Evolutionary conservation across 805 yeast genomes (phyloP).

Genomic region (Wickerhamomyces tratensis): DNA sequence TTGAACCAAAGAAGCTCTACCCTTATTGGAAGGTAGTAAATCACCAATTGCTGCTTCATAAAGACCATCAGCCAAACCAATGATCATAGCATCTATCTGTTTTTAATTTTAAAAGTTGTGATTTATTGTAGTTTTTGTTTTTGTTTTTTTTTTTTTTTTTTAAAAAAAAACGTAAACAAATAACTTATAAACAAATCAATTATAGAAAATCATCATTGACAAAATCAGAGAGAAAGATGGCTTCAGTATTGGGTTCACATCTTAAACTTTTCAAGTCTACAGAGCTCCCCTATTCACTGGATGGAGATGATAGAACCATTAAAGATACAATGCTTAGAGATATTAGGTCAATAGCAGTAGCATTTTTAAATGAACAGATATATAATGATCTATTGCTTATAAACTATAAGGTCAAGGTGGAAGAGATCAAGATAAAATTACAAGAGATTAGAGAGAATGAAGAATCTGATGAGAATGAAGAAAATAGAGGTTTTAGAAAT

Average conservation of each 20-base stretch:
- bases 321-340: background rate
- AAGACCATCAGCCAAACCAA: slow-evolving; percentile 4
- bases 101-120: no score
- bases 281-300: background rate
- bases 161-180: no score
- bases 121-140: no score
- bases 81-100: background rate
- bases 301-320: no score
- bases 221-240: background rate
- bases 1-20: slow-evolving; percentile 36
- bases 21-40: slow-evolving; percentile 41
- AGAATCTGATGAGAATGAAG: background rate
- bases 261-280: background rate
- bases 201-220: no score
- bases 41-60: slow-evolving; percentile 21
- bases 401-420: background rate
- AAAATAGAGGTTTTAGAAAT: background rate
- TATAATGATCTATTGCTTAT: background rate
- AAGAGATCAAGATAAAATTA: background rate
- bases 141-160: no score
- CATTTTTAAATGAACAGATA: background rate
- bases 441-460: background rate
- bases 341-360: background rate
- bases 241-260: background rate
- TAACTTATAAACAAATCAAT: no score